Evolutionary conservation across 768 basidiomycete species (phyloP).

Genomic region (Tulasnella sp.): DNA sequence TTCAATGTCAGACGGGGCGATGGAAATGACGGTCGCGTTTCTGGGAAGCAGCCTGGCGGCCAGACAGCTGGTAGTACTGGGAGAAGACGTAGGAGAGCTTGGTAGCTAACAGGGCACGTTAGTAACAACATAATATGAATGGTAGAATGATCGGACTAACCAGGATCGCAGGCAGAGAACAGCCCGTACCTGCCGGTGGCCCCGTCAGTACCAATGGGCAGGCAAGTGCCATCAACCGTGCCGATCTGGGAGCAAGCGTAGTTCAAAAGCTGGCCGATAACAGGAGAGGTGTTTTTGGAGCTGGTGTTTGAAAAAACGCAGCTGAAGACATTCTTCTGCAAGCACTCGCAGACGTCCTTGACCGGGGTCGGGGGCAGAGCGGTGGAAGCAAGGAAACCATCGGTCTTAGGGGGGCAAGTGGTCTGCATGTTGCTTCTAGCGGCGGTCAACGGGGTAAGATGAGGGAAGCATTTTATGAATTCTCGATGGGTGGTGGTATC

Average conservation of each 20-base stretch:
- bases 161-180: constrained; percentile 39
- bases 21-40: constrained; percentile 71
- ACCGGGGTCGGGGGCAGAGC: constrained; percentile 82
- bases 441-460: constrained; percentile 80
- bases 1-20: constrained; percentile 47
- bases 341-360: constrained; percentile 70
- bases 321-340: constrained; percentile 56
- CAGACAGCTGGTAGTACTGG: constrained; percentile 63
- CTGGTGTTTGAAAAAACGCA: constrained; percentile 69
- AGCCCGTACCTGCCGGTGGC: constrained; percentile 53
- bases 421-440: constrained; percentile 47
- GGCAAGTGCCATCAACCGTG: constrained; percentile 55
- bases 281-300: constrained; percentile 50
- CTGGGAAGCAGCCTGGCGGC: constrained; percentile 57
- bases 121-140: neutral
- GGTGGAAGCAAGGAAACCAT: constrained; percentile 55
- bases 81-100: constrained; percentile 82
- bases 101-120: constrained; percentile 46
- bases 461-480: constrained; percentile 47
- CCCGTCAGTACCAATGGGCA: constrained; percentile 68
- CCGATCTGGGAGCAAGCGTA: constrained; percentile 68
- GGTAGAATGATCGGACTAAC: constrained; percentile 42
- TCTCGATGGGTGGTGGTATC: constrained; percentile 49
- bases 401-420: constrained; percentile 61
- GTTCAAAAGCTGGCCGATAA: constrained; percentile 60